Base-by-base conservation (phyloP, 306 rosid genomes). In the Gastrolobium villosum region DNA sequence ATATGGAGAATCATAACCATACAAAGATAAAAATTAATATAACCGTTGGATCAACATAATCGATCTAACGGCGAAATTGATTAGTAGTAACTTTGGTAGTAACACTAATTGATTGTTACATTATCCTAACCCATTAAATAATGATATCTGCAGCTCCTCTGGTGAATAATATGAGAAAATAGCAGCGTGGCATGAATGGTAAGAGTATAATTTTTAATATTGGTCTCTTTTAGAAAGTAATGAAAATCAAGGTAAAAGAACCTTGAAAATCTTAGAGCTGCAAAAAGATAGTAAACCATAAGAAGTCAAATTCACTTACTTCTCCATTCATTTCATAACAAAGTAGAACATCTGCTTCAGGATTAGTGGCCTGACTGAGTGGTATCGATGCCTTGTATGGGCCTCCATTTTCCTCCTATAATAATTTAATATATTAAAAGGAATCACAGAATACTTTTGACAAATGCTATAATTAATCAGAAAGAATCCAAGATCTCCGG, bases 281-380 rank as follows among this genome's bases (percentile, higher is more conserved):
- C 36, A 32, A 77, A 49, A 45, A 76, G 53, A 63, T 74, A 56
- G 80, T 7, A 32, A 50, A 65, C 53, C 48, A 62, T 36, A 50
- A 63, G 56, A 37, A 75, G 40, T n/a, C 36, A 79, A 62, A 50
- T 35, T 6, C 52, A 87, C 88, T 84, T 79, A 95, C 99, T 79
- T 92, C 90, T 68, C 98, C 99, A 67, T 95, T 95, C 99, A 95
- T 95, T 90, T 95, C 99, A 70, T 92, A 95, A 76, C 97, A 98
- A 80, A 95, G 94, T 39, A 95, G 84, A 82, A 92, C 99, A 84
- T 92, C 98, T 76, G 99, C 98, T 65, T 84, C 91, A 10, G 97
- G 98, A 74, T 87, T 92, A 72, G 99, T 84, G 54, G 99, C 99
- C 84, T 92, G 97, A 80, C 70, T 85, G 15, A 95, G 89, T 54